phyloP scores from a whole-genome alignment of 208 protist species.

The Herpetomonas muscarum region DNA sequence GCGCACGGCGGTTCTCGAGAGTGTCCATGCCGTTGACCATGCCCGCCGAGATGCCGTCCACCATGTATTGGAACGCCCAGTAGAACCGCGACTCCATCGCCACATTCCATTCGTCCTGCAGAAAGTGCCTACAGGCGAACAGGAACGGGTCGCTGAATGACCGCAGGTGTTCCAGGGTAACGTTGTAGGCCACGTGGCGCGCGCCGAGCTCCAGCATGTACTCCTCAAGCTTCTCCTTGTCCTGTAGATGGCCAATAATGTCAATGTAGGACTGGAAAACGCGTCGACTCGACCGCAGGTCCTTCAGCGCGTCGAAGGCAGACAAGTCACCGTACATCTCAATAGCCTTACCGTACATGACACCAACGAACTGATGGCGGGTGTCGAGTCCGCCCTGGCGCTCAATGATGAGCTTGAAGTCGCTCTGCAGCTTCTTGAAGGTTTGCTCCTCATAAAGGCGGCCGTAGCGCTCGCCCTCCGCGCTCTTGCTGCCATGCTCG shows the following conservation, averaged over 20 bases:
- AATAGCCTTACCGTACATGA: conserved; percentile 70
- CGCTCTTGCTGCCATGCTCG: conserved; percentile 40
- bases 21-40: conserved; percentile 42
- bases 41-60: conserved; percentile 40
- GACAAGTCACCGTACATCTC: conserved; percentile 58
- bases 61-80: conserved; percentile 43
- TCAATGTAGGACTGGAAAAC: conserved; percentile 54
- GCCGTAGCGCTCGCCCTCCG: conserved; percentile 52
- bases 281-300: conserved; percentile 36
- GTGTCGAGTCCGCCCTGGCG: conserved; percentile 41
- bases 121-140: conserved; percentile 61
- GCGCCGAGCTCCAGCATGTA: conserved; percentile 58
- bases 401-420: conserved; percentile 52
- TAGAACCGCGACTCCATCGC: conserved; percentile 58
- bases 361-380: conserved; percentile 48
- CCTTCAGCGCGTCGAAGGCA: conserved; percentile 48
- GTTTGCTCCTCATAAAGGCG: conserved; percentile 36
- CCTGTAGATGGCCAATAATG: conserved; percentile 38
- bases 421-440: conserved; percentile 41
- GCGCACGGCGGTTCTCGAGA: conserved; percentile 34
- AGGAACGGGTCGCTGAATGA: conserved; percentile 65
- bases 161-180: conserved; percentile 37
- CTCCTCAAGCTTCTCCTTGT: conserved; percentile 31
- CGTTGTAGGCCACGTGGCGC: conserved; percentile 50
- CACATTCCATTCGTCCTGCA: conserved; percentile 68